Evolutionary conservation across 768 basidiomycete genomes (phyloP).

Genomic region (Tremella mesenterica): DNA sequence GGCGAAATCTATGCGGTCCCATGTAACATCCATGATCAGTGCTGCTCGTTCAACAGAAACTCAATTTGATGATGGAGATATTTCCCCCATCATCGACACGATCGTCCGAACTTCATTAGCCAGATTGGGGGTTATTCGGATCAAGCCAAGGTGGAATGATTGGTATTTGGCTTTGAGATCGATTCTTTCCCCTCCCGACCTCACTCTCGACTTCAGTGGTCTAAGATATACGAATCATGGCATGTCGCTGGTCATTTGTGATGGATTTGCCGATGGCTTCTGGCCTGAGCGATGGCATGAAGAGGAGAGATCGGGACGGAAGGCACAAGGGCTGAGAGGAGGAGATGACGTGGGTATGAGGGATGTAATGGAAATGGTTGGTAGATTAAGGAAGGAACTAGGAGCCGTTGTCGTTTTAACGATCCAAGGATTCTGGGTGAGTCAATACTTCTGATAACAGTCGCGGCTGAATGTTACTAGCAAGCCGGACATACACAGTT

Average conservation of each 20-base stretch:
- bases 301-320: constrained; percentile 12
- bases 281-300: constrained; percentile 29
- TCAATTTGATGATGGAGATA: not conserved
- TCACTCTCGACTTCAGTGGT: not conserved
- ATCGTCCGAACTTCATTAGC: not conserved
- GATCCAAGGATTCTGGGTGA: constrained; percentile 31
- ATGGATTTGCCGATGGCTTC: constrained; percentile 28
- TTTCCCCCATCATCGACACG: not conserved
- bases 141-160: constrained; percentile 21
- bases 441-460: constrained; percentile 1
- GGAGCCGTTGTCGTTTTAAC: constrained; percentile 21
- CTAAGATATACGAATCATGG: not conserved
- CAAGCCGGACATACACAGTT: constrained; percentile 8
- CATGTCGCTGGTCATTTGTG: constrained; percentile 19
- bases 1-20: constrained; percentile 8
- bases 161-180: constrained; percentile 13
- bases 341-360: constrained; percentile 26
- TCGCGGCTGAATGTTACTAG: not conserved
- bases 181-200: constrained; percentile 3
- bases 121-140: constrained; percentile 16
- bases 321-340: not conserved
- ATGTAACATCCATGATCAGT: constrained; percentile 11
- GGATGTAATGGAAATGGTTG: constrained; percentile 26
- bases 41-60: not conserved
- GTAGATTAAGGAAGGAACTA: constrained; percentile 23